Evolutionary conservation across 73 alveolate genomes (phyloP).

Genomic region (Paramecium sonneborni): DNA sequence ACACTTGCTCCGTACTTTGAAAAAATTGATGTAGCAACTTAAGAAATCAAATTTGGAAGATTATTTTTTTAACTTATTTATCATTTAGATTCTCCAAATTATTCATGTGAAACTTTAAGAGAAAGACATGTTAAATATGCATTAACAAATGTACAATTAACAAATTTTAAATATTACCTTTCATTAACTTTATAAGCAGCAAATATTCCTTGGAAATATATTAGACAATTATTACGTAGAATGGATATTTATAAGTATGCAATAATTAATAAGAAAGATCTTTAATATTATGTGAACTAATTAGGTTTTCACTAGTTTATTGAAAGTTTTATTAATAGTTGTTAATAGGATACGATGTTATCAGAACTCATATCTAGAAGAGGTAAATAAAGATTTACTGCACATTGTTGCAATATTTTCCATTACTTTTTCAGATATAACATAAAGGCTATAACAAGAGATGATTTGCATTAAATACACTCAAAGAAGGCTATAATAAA

Average conservation of each 20-base stretch:
- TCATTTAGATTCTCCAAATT: constrained; percentile 46
- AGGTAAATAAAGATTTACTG: not conserved
- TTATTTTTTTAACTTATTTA: not conserved
- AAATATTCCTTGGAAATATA: not conserved
- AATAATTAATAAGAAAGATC: constrained; percentile 7
- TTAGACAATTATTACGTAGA: not conserved
- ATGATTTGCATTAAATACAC: constrained; percentile 1
- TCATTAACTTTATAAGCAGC: not conserved
- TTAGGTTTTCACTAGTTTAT: not conserved
- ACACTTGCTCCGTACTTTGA: not conserved
- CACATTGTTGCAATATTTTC: constrained; percentile 15
- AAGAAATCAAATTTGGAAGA: not conserved
- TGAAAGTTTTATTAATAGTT: not conserved
- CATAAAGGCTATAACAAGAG: constrained; percentile 34
- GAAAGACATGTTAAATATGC: constrained; percentile 40
- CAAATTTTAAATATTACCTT: constrained; percentile 20
- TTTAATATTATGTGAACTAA: not conserved
- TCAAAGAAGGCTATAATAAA: not conserved
- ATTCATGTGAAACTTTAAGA: constrained; percentile 19
- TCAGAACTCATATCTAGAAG: not conserved
- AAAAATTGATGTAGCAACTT: not conserved
- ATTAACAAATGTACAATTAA: not conserved
- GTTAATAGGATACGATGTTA: not conserved
- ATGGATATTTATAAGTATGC: constrained; percentile 45
- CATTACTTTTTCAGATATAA: not conserved